Base-by-base conservation (phyloP, 2,329 filamentous ascomycete species). In the Monilinia aucupariae region DNA sequence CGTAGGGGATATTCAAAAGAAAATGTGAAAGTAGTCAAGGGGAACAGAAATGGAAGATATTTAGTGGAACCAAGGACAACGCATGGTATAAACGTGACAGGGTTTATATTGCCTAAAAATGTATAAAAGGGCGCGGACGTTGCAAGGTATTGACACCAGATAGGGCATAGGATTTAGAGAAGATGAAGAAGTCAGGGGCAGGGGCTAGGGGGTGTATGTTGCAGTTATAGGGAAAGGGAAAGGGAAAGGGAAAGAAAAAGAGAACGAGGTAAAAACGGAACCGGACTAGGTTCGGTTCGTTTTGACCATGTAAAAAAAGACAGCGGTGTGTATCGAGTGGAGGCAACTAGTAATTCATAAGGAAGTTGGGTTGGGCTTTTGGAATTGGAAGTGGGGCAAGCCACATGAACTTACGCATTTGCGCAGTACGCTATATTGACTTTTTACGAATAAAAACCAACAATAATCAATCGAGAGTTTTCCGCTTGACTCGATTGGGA, bases 51-150 rank as follows among this genome's bases (percentile, higher is more conserved):
- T 63, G 52, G 39, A 41, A 51, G 56, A 22, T 59, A 59, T 50
- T 45, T 52, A 64, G 68, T 65, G 64, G 63, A 53, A 64, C 59
- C 58, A 63, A 54, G 55, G 66, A 66, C 67, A 71, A 66, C 68
- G 71, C 71, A 73, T 71, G 70, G 68, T 67, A 72, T 65, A 71
- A 71, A 70, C 68, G 69, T 70, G 71, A 73, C 70, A 67, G 65
- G 69, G 70, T 65, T 70, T 58, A 64, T 65, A 68, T 67, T 50
- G 64, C 63, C 64, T 65, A 62, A 65, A 64, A 54, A 60, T 65
- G 62, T 56, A 39, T 61, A 51, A 59, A 34, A 48, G 61, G 61
- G 49, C 48, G 52, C 51, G 58, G 59, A 56, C 60, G 59, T 64
- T 58, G 61, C 48, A 63, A 65, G 61, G 58, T 47, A 52, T 50